Percentiles rank a stretch among this genome's conserved stretches.
phyloP scores from a whole-genome alignment of 164 flowering plant species.

The Platanus orientalis region DNA sequence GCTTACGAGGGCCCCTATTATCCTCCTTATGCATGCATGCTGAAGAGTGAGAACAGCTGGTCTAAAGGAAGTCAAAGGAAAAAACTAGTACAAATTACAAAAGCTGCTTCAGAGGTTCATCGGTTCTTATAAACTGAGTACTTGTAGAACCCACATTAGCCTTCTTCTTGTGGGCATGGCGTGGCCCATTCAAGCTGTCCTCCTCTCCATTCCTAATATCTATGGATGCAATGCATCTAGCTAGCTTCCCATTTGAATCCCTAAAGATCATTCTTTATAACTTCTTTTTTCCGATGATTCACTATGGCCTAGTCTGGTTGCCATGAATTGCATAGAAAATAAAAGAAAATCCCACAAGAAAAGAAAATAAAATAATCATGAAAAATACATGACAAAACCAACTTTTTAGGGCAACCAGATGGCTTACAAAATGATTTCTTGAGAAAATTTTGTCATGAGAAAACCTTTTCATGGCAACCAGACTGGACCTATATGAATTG shows the following conservation, averaged over 20 bases:
- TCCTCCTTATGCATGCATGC: constrained; percentile 33
- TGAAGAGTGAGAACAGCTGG: constrained; percentile 17
- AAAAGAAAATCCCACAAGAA: too few relatives aligned
- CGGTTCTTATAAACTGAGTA: constrained; percentile 19
- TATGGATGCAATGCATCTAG: constrained; percentile 47
- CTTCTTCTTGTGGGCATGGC: constrained; percentile 29
- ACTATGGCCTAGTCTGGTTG: too few relatives aligned
- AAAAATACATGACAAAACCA: constrained; percentile 42
- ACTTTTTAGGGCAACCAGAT: too few relatives aligned
- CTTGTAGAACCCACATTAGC: constrained; percentile 35
- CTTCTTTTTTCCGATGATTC: constrained; percentile 37
- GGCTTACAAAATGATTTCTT: too few relatives aligned
- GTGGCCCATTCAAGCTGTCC: constrained; percentile 44
- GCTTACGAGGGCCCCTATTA: constrained; percentile 8
- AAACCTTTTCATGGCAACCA: too few relatives aligned
- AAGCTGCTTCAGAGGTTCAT: constrained; percentile 26
- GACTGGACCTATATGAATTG: too few relatives aligned
- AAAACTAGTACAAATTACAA: constrained; percentile 6
- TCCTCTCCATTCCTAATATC: constrained; percentile 14
- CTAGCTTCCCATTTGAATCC: constrained; percentile 4
- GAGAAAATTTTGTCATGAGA: too few relatives aligned
- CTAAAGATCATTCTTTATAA: not conserved
- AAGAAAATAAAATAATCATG: too few relatives aligned
- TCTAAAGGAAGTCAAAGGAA: constrained; percentile 43
- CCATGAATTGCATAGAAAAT: too few relatives aligned